A percentile compares a stretch with the other conserved stretches of the same genome.
These are phyloP conservation scores for Ogataea paraovalis DNA, from an alignment of 805 yeast species.

Conservation along the genomic window DNA sequence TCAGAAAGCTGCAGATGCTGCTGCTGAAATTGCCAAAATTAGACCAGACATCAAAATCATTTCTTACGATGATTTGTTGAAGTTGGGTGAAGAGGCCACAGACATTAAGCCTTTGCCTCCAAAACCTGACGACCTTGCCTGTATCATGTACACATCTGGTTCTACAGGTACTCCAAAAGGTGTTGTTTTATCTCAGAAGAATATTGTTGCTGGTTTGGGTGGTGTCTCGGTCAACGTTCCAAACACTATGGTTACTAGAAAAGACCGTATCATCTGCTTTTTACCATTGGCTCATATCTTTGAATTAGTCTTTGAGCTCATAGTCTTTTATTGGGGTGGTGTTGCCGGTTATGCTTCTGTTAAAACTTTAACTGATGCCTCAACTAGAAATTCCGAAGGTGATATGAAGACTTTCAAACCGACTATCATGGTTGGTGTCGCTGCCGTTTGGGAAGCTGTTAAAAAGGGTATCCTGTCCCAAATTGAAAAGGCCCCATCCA, in stretches of 20 bases:
- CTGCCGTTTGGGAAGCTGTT: constrained; percentile 96
- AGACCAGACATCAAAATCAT: constrained; percentile 74
- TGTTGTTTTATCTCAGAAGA: constrained; percentile 62
- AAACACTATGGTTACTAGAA: constrained; percentile 42
- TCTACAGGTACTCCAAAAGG: constrained; percentile 86
- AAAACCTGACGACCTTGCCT: constrained; percentile 55
- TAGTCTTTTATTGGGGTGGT: constrained; percentile 85
- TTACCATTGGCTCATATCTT: constrained; percentile 96
- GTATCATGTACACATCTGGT: constrained; percentile 87
- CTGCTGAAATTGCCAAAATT: constrained; percentile 53
- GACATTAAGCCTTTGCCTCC: constrained; percentile 41
- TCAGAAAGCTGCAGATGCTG: constrained; percentile 51
- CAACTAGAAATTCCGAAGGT: constrained; percentile 80
- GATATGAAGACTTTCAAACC: constrained; percentile 87
- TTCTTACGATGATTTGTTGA: constrained; percentile 60
- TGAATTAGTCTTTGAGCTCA: constrained; percentile 83
- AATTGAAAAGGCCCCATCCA: constrained; percentile 58
- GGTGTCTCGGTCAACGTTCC: constrained; percentile 71
- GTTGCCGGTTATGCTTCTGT: constrained; percentile 86
- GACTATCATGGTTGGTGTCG: constrained; percentile 95
- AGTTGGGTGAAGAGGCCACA: constrained; percentile 55
- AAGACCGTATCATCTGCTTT: constrained; percentile 79
- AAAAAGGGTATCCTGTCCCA: constrained; percentile 87
- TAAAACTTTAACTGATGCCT: constrained; percentile 80
- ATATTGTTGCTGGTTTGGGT: constrained; percentile 78